Base-by-base conservation (phyloP, 2,329 filamentous ascomycete genomes). In the Magnaporthiopsis incrustans region DNA sequence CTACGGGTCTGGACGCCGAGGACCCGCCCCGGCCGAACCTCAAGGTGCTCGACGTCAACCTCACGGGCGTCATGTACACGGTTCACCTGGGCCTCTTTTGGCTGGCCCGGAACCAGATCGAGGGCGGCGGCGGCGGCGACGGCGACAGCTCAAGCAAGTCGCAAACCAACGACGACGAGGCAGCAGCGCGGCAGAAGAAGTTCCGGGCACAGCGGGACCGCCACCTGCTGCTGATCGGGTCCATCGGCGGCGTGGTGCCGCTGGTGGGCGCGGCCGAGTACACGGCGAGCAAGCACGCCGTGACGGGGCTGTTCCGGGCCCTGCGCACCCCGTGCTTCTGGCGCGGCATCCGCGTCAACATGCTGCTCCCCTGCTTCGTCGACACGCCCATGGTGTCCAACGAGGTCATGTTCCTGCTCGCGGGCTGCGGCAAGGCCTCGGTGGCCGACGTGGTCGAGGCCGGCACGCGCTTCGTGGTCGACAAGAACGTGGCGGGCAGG, bases 321-420 rank as follows among this genome's bases (percentile, higher is more conserved):
- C 74, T 90, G 61, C 79, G 86, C 22, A 71, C 76, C 14, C 81
- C 79, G 1, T 76, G 80, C 4, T 77, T 79, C 61, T 68, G 74
- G 25, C 74, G 80, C 62, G 83, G 83, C 57, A 74, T 89, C 63
- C 81, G 88, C 61, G 77, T 88, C 67, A 90, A 89, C 72, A 78
- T 89, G 72, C 73, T 90, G 33, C 83, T 82, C 66, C 87, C 87
- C 0, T 89, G 89, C 74, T 90, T 88, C 73, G 76, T 78, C 68
- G 82, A 85, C 68, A 86, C 84, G 14, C 81, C 82, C 26, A 81
- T 89, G 60, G 71, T 87, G 11, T 73, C 79, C 0, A 65, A 74
- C 0, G 62, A 67, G 1, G 85, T 78, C 30, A 78, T 81, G n/a
- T 65, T 81, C 1, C 64, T 88, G 22, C 77, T 89, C 3, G 81